Evolutionary conservation across 2,329 filamentous ascomycete species (phyloP), one percentile per base, ranked within the genome.

Genomic region (Trichoderma sp.): DNA sequence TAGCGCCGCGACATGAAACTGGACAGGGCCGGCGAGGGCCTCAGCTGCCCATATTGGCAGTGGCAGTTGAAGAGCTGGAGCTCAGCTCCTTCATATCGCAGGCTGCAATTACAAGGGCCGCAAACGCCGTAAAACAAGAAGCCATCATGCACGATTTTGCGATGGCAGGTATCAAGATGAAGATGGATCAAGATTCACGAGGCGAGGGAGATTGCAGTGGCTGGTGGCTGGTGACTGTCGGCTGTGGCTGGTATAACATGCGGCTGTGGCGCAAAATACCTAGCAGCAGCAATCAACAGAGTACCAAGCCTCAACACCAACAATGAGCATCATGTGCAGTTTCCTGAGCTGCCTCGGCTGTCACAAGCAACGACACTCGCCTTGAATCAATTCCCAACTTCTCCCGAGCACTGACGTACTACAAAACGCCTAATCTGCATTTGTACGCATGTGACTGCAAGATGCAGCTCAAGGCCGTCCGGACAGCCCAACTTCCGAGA

Each of bases 1-100:
- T 43, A 66, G 62, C 53, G 55, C 64, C 58, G 8, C 24, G 64
- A 33, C 16, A 21, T 67, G 64, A 67, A 67, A 67, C 64, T 31
- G 16, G 19, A 21, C 29, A 64, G 27, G 16, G 61, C 43, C 40
- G 24, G 57, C 35, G 40, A 59, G 37, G 33, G 7, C 40, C 6
- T n/a, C 13, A 52, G 64, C 64, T 65, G 37, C 53, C 53, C 35
- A 11, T 24, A 49, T 66, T 5, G 11, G 10, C 27, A 37, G 35
- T 43, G 2, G 21, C 27, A 35, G 19, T 16, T 14, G 53, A 27
- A 47, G 52, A 33, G 4, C 5, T 27, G 35, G 6, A 10, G 40
- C 37, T n/a, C 16, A 10, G 40, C 53, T 35, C 19, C 61, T 52
- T 49, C n/a, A 49, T 59, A 21, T 10, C 4, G 19, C 29, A 57